Base-by-base conservation (phyloP, 805 yeast species). In the Saccharomycopsis vini region DNA sequence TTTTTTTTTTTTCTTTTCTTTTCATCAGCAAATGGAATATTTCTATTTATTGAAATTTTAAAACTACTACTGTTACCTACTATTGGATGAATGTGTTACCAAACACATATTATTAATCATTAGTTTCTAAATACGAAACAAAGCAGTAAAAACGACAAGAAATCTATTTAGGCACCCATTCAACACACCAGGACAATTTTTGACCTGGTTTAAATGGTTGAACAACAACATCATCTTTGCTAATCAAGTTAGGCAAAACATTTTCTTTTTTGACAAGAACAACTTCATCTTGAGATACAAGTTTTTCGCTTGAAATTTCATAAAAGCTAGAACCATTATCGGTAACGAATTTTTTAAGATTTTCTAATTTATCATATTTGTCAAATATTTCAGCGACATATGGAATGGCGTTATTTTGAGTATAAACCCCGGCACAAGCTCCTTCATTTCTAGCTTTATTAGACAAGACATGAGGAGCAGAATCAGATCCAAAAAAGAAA, bases 371-470 rank as follows among this genome's bases (percentile, higher is more conserved):
- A 12, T 73, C 79, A 16, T 64, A 71, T 43, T 69, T 62, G 22
- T 84, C 95, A 56, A 94, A 92, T 1, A 84, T 75, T 60, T 89
- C 82, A 2, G 97, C 97, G 22, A 92, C 65, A 52, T 90, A 92
- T 6, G 88, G 69, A 16, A 92, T 62, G 2, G 83, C 95, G 54
- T 75, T 75, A 19, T 85, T 73, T 62, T 92, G 98, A 2, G 97
- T 85, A 63, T 75, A 92, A 6, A 92, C 96, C 57, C 99, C 99
- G n/a, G 99, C 99, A 56, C 97, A 87, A 15, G 90, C 97, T 19
- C 89, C 90, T 30, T 69, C 66, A 52, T 77, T 87, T 49, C 73
- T 80, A 21, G 85, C 70, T 62, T 94, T 94, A 47, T 79, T 79
- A 50, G 75, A 74, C 21, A 85, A 57, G 5, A 96, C 95, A 61